phyloP scores from a whole-genome alignment of 495 filamentous ascomycete species.

The Trichoderma asperelloides region DNA sequence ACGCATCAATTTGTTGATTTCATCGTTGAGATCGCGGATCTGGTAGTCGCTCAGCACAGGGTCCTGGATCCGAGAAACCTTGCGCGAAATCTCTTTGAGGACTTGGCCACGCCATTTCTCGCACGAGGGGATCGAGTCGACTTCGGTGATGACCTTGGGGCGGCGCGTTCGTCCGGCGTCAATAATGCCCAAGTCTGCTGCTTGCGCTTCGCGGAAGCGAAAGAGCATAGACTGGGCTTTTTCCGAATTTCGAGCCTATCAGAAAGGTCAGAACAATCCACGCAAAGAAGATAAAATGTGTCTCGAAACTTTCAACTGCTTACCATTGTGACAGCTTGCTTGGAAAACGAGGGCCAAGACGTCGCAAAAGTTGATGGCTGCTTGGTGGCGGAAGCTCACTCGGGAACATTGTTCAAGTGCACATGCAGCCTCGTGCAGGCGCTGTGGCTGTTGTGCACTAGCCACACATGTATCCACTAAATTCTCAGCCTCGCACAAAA shows the following conservation, averaged over 20 bases:
- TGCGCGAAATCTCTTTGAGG: slow-evolving; percentile 93
- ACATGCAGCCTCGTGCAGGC: neutral
- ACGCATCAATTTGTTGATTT: slow-evolving; percentile 97
- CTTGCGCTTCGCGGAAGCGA: slow-evolving; percentile 96
- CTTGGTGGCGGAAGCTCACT: neutral
- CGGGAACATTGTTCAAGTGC: neutral
- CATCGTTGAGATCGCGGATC: slow-evolving; percentile 91
- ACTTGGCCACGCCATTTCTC: slow-evolving; percentile 99
- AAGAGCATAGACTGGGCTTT: slow-evolving; percentile 99
- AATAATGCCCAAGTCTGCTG: slow-evolving; percentile 91
- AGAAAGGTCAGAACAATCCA: neutral
- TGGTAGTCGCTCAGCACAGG: slow-evolving; percentile 82
- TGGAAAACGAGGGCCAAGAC: neutral
- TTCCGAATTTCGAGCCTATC: slow-evolving; percentile 69
- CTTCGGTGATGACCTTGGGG: slow-evolving; percentile 78
- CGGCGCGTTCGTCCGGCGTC: slow-evolving; percentile 84
- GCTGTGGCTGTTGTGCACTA: neutral
- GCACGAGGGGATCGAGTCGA: slow-evolving; percentile 74
- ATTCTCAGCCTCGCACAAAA: neutral
- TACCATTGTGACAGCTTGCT: neutral
- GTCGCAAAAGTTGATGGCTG: neutral
- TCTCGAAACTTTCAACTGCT: neutral
- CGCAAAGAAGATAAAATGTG: neutral
- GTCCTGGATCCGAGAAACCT: slow-evolving; percentile 93
- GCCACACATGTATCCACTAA: neutral